Evolutionary conservation across 1,139 yeast genomes (phyloP), one percentile per base, ranked within the genome.

Genomic region (Candida neerlandica): DNA sequence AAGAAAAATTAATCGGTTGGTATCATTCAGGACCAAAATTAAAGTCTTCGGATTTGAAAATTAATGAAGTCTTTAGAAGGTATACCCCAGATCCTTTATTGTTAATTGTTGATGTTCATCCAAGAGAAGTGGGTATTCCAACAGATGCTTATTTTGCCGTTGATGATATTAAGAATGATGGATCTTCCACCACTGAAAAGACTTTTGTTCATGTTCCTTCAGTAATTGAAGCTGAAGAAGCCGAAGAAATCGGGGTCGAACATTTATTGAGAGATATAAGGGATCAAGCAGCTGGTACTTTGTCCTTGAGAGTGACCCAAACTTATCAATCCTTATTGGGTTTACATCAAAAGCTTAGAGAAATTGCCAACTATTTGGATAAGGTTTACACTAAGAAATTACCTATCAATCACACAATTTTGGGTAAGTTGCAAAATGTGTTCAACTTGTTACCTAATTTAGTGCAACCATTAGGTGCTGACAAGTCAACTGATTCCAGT

Each of bases 221-320:
- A 12, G 78, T 84, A 30, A 91, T 95, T 56, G 96, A 90, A 65
- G 99, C 99, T 3, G 99, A 95, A 66, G 99, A 95, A 67, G 99
- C 99, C 2, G 99, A 95, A 70, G 99, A 95, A 70, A 95, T 95
- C 59, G 99, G 99, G 55, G 99, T 95, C 9, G 99, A 95, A 66
- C 99, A 95, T 65, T 73, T 95, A 54, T 74, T 95, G 56, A 84
- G 98, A 62, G 99, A 95, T 63, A 90, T 91, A 37, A 84, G 97
- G 61, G 98, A 94, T 65, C 97, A 92, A 60, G 97, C 98, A 7
- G 96, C 96, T 9, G 99, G 99, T 12, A 86, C 89, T 45, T 79
- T 95, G 55, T 86, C 97, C 1, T 82, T 92, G 48, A 83, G 86
- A 64, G 85, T 94, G 49, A 90, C 98, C 15, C 88, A 88, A 64